A percentile compares a stretch with the other conserved stretches of the same genome.
Evolutionary conservation across 225 moss, liverwort and hornwort species (phyloP).

Genomic region (Neckera pumila): DNA sequence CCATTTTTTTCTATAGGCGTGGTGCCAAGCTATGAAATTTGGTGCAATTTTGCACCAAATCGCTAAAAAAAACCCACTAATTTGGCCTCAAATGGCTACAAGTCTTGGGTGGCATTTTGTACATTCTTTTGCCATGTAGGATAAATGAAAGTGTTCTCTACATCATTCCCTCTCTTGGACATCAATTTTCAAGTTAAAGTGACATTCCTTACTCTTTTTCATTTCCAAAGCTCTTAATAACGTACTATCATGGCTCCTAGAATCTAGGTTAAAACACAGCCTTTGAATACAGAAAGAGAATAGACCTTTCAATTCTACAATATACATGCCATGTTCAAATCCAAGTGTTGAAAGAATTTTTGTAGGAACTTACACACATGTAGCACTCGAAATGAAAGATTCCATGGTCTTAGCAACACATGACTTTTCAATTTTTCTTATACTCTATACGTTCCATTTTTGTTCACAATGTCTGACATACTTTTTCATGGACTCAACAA

Average conservation of each 20-base stretch:
- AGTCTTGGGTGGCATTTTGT: neutral
- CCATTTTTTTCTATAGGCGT: no score
- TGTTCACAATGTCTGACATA: neutral
- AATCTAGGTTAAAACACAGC: neutral
- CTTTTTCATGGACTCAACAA: neutral
- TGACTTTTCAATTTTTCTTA: neutral
- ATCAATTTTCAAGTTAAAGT: neutral
- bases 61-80: no score
- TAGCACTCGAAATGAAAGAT: neutral
- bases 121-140: neutral
- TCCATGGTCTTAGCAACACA: neutral
- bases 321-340: neutral
- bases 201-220: neutral
- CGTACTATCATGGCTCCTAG: fast-evolving
- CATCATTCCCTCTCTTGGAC: neutral
- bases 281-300: neutral
- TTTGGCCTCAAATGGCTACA: neutral
- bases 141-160: neutral
- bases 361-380: neutral
- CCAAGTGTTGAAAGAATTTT: neutral
- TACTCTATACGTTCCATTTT: neutral
- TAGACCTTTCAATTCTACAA: neutral
- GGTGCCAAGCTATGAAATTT: no score
- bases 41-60: no score
- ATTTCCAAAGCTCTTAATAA: neutral